phyloP scores from a whole-genome alignment of 352 stramenopile genomes.

The Globisporangium cylindrosporum region DNA sequence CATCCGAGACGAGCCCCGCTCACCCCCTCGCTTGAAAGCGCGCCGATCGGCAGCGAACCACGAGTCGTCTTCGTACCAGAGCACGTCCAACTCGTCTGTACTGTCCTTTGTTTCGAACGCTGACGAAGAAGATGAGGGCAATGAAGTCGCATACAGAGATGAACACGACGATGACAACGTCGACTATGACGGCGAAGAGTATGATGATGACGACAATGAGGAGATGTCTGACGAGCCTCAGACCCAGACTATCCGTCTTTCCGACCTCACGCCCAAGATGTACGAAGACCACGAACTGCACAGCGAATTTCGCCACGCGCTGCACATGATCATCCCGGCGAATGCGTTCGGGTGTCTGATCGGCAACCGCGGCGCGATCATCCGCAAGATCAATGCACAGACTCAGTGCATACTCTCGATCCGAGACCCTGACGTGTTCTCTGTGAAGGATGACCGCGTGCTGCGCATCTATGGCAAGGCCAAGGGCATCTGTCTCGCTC shows the following conservation, averaged over 20 bases:
- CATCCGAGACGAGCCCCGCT: neutral
- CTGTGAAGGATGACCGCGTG: constrained; percentile 50
- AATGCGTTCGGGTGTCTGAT: constrained; percentile 51
- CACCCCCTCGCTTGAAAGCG: neutral
- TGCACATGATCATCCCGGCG: constrained; percentile 64
- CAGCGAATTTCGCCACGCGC: constrained; percentile 49
- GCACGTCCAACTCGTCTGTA: constrained; percentile 13
- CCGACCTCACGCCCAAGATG: constrained; percentile 30
- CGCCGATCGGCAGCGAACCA: neutral
- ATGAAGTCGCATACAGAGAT: neutral
- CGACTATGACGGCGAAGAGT: neutral
- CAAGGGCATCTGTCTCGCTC: constrained; percentile 56
- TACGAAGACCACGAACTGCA: constrained; percentile 60
- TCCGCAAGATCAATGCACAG: constrained; percentile 46
- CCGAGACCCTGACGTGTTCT: constrained; percentile 29
- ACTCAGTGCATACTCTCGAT: constrained; percentile 56
- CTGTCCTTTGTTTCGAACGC: constrained; percentile 3
- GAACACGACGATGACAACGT: neutral
- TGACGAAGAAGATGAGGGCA: neutral
- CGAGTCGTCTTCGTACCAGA: constrained; percentile 10
- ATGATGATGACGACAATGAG: neutral
- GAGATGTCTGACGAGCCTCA: neutral
- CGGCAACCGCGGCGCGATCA: constrained; percentile 42
- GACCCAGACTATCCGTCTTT: constrained; percentile 2
- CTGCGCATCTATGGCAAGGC: constrained; percentile 58